These are phyloP conservation scores for Cyamopsis tetragonoloba DNA, from an alignment of 306 rosid genomes.

Conservation along the genomic window DNA sequence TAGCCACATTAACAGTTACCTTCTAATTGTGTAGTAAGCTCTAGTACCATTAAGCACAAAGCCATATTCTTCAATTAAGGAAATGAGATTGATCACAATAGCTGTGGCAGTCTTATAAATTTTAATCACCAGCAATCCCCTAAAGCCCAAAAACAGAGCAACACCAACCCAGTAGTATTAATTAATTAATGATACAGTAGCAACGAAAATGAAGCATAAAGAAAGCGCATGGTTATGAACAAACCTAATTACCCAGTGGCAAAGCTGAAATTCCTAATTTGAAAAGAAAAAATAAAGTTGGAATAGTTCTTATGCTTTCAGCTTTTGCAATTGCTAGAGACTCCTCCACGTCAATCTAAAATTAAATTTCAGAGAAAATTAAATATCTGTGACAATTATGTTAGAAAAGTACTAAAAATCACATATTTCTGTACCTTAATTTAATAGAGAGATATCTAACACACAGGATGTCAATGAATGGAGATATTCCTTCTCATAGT, in stretches of 20 bases:
- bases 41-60: slow-evolving; percentile 88
- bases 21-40: slow-evolving; percentile 78
- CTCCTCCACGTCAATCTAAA: no score
- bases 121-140: slow-evolving; percentile 79
- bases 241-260: slow-evolving; percentile 85
- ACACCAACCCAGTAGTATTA: background rate
- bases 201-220: background rate
- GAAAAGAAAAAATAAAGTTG: no score
- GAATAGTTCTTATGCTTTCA: no score
- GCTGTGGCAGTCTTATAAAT: slow-evolving; percentile 73
- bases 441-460: no score
- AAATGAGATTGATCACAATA: slow-evolving; percentile 66
- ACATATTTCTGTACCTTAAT: no score
- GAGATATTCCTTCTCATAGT: no score
- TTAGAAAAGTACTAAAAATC: no score
- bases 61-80: slow-evolving; percentile 63
- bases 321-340: no score
- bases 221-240: background rate
- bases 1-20: slow-evolving; percentile 34
- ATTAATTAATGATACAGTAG: background rate
- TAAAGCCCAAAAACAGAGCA: slow-evolving; percentile 20
- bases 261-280: no score
- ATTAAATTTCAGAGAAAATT: no score
- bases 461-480: no score
- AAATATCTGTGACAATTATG: no score